phyloP scores from a whole-genome alignment of 1,139 yeast genomes.

The Geotrichum histeridarum region DNA sequence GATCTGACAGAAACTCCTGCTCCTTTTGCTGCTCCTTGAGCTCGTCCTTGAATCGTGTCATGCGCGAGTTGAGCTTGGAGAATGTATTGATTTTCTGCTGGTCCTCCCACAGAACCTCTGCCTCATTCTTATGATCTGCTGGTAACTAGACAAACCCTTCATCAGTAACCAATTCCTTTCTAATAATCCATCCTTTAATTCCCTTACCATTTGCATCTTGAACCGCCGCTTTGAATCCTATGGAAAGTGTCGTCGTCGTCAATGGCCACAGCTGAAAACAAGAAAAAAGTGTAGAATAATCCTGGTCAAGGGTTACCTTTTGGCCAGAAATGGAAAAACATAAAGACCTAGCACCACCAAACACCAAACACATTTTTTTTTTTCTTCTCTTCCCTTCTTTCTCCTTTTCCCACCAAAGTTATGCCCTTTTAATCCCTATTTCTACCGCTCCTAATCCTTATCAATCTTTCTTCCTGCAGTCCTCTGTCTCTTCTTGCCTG shows the following conservation, averaged over 20 bases:
- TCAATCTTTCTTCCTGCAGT: not conserved
- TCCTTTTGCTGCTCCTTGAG: slow-evolving; percentile 55
- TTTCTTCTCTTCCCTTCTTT: slow-evolving; percentile 3
- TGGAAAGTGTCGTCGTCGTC: not conserved
- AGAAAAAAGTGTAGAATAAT: not conserved
- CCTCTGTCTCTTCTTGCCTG: not conserved
- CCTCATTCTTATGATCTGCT: slow-evolving; percentile 44
- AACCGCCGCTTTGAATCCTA: not conserved
- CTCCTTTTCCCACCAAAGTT: not conserved
- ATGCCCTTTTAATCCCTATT: not conserved
- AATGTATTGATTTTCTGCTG: slow-evolving; percentile 86
- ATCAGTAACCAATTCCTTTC: not conserved
- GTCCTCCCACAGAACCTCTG: slow-evolving; percentile 82
- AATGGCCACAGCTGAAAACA: not conserved
- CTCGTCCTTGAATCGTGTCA: slow-evolving; percentile 52
- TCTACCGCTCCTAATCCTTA: not conserved
- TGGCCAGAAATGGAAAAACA: not conserved
- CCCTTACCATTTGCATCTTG: slow-evolving; percentile 13
- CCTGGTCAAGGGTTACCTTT: slow-evolving; percentile 5
- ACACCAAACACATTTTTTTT: not conserved
- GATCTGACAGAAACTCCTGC: slow-evolving; percentile 85
- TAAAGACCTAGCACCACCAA: slow-evolving; percentile 1
- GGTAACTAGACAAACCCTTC: slow-evolving; percentile 22
- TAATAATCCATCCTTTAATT: not conserved
- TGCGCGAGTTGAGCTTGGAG: slow-evolving; percentile 69